These are phyloP conservation scores for Circinella umbellata DNA, from an alignment of 371 early-diverging fungal species.

Conservation along the genomic window DNA sequence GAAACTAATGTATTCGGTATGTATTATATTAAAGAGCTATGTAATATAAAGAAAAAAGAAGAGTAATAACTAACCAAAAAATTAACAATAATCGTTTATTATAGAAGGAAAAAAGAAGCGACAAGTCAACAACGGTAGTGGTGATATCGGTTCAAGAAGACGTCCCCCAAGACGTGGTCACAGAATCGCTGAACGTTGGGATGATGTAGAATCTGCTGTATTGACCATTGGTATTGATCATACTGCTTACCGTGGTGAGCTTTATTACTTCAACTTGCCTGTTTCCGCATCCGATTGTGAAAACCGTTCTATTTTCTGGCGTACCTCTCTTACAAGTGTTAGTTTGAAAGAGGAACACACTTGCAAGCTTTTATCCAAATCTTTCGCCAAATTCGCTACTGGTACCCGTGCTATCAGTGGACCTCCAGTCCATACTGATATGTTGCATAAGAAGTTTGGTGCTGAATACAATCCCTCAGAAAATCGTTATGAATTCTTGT, in stretches of 20 bases:
- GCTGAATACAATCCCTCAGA: background rate
- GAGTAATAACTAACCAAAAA: too few relatives aligned
- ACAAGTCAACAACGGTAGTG: too few relatives aligned
- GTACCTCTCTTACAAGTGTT: constrained; percentile 2
- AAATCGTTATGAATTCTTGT: constrained; percentile 4
- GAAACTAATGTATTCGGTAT: too few relatives aligned
- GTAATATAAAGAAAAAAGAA: too few relatives aligned
- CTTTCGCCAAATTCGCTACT: constrained; percentile 9
- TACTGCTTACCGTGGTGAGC: background rate
- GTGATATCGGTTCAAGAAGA: background rate
- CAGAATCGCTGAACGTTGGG: background rate
- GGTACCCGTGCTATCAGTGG: constrained; percentile 4
- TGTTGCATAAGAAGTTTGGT: constrained; percentile 5
- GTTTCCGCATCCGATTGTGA: background rate
- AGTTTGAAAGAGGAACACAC: background rate
- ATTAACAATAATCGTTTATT: too few relatives aligned
- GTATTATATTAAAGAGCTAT: too few relatives aligned
- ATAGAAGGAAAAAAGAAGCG: too few relatives aligned
- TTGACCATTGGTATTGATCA: constrained; percentile 2
- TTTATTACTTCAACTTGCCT: background rate
- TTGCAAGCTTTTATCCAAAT: background rate
- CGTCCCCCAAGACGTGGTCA: background rate
- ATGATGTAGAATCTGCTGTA: background rate
- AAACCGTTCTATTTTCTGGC: constrained; percentile 7
- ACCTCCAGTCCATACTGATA: constrained; percentile 7